phyloP scores from a whole-genome alignment of 2,329 filamentous ascomycete genomes.

The Saccharata proteae region DNA sequence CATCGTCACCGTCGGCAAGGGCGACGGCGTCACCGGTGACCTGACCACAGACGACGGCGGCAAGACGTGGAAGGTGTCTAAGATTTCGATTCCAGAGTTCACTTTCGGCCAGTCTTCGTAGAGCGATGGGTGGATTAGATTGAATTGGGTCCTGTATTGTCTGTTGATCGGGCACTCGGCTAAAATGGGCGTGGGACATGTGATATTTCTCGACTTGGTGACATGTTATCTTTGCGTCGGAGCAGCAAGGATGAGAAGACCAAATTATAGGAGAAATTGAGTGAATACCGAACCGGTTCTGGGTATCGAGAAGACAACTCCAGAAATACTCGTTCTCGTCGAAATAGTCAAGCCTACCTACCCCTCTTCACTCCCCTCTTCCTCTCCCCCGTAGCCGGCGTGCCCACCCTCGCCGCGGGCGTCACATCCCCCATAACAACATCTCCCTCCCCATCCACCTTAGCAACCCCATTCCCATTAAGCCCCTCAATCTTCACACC shows the following conservation, averaged over 20 bases:
- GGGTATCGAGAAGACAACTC: too few species aligned
- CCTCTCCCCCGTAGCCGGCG: slow-evolving; percentile 1
- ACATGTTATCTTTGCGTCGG: too few species aligned
- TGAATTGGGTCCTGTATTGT: too few species aligned
- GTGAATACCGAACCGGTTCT: too few species aligned
- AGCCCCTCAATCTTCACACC: slow-evolving; percentile 13
- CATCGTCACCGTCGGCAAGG: slow-evolving; percentile 25
- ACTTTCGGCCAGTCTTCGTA: too few species aligned
- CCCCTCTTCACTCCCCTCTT: slow-evolving; percentile 4
- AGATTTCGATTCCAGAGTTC: slow-evolving; percentile 24
- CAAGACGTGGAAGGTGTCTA: slow-evolving; percentile 32
- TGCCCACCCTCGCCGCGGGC: slow-evolving; percentile 3
- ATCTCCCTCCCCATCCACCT: background rate
- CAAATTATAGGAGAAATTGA: too few species aligned
- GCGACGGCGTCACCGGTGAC: slow-evolving; percentile 26
- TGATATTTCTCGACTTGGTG: too few species aligned
- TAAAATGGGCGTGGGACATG: too few species aligned
- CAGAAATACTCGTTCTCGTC: too few species aligned
- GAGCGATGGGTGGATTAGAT: too few species aligned
- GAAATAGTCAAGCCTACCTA: background rate
- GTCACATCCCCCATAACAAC: background rate
- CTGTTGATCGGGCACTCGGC: too few species aligned
- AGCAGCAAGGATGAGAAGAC: too few species aligned
- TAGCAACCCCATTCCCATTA: slow-evolving; percentile 14
- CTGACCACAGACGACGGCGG: slow-evolving; percentile 30